Percentiles rank a stretch among this genome's conserved stretches.
Evolutionary conservation across 2,329 filamentous ascomycete genomes (phyloP).

Genomic region (Cryphonectria parasitica): DNA sequence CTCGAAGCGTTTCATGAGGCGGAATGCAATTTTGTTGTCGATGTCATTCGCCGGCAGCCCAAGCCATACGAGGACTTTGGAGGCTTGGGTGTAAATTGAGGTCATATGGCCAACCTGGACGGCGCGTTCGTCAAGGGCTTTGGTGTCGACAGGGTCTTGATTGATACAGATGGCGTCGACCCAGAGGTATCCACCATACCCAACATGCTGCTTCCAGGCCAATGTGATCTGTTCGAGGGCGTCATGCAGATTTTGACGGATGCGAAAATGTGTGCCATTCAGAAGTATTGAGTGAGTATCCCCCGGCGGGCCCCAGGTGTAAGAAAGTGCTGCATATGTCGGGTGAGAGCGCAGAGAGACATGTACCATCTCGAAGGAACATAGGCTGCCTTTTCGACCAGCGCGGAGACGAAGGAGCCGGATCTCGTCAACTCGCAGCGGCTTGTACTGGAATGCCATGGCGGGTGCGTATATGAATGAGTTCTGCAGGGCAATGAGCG

Average conservation of each 20-base stretch:
- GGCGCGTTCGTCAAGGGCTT: not conserved
- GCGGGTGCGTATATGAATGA: not conserved
- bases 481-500: not conserved
- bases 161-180: conserved; percentile 13
- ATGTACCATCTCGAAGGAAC: not conserved
- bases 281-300: not conserved
- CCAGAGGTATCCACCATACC: not conserved
- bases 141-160: not conserved
- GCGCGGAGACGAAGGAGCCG: not conserved
- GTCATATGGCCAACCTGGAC: conserved; percentile 4
- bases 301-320: not conserved
- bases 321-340: conserved; percentile 3
- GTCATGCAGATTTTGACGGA: not conserved
- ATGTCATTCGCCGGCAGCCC: not conserved
- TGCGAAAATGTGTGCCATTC: not conserved
- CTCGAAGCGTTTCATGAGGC: not conserved
- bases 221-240: conserved; percentile 4
- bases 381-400: no score
- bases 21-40: not conserved
- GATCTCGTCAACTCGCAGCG: not conserved
- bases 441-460: not conserved
- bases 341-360: not conserved
- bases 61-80: conserved; percentile 12
- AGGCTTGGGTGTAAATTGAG: conserved; percentile 6
- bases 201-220: not conserved